phyloP scores from a whole-genome alignment of 2,329 filamentous ascomycete species.

The Pseudogymnoascus sp. region DNA sequence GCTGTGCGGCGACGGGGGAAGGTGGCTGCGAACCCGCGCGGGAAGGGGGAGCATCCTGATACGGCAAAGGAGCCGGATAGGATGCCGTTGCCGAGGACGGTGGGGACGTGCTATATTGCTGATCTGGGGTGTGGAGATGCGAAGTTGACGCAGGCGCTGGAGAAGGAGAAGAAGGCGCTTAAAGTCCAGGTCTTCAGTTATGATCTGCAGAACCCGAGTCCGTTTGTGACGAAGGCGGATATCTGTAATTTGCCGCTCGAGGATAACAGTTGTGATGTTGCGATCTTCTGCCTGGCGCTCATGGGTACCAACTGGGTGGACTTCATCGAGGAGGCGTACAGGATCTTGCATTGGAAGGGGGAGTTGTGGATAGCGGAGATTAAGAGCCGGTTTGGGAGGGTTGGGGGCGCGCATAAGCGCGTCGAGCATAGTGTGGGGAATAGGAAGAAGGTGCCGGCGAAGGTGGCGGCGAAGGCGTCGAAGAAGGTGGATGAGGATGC shows the following conservation, averaged over 20 bases:
- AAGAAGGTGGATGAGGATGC: conserved; percentile 38
- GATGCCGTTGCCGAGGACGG: conserved; percentile 61
- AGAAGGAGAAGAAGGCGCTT: conserved; percentile 55
- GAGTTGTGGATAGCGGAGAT: conserved; percentile 98
- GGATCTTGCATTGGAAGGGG: conserved; percentile 84
- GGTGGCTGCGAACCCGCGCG: conserved; percentile 30
- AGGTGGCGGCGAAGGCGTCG: conserved; percentile 38
- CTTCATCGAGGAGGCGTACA: conserved; percentile 93
- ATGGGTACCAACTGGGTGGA: conserved; percentile 99
- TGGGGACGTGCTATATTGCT: conserved; percentile 69
- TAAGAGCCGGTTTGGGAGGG: conserved; percentile 77
- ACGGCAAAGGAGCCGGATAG: conserved; percentile 19
- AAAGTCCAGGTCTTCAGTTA: conserved; percentile 73
- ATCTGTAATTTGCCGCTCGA: conserved; percentile 74
- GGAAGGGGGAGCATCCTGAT: conserved; percentile 12
- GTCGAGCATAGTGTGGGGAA: conserved; percentile 67
- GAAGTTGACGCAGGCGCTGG: conserved; percentile 64
- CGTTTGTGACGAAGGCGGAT: conserved; percentile 79
- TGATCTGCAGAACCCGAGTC: conserved; percentile 72
- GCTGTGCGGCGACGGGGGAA: conserved; percentile 42
- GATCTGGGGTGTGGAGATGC: conserved; percentile 94
- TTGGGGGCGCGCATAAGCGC: conserved; percentile 39
- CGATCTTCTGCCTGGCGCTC: conserved; percentile 89
- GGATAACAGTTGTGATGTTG: conserved; percentile 72
- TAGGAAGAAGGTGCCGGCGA: conserved; percentile 47